Conservation (phyloP, 805 yeast species). For the Spathaspora passalidarum region DNA sequence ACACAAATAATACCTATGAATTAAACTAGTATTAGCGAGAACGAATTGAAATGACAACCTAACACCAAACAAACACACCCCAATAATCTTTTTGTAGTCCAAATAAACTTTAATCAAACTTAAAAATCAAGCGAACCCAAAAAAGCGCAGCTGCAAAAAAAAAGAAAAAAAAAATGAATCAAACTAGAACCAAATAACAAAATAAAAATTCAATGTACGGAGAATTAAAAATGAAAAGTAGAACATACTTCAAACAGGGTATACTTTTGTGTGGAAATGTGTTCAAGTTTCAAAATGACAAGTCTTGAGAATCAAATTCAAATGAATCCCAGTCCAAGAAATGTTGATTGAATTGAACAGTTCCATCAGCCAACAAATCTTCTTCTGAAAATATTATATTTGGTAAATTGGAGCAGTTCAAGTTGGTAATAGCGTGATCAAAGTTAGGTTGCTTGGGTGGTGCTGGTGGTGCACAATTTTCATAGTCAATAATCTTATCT, state of each 20-base stretch:
- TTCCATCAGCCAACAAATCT: not conserved
- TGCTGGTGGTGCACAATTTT: not conserved
- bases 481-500: conserved; percentile 3
- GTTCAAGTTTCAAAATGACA: not conserved
- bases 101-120: not conserved
- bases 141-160: not conserved
- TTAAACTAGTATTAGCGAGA: not conserved
- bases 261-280: not conserved
- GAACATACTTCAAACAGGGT: not conserved
- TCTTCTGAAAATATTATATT: not conserved
- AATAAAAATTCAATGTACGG: not conserved
- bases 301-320: not conserved
- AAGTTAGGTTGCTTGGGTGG: conserved; percentile 3
- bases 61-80: not conserved
- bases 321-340: conserved; percentile 1
- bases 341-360: not conserved
- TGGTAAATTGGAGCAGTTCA: not conserved
- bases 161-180: not conserved
- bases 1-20: not conserved
- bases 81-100: not conserved
- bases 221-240: not conserved
- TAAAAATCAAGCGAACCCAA: not conserved
- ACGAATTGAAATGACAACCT: not conserved
- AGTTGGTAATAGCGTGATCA: not conserved
- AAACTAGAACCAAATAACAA: not conserved